Conservation (phyloP, 306 rosid genomes). For the Cicer chorassanicum region DNA sequence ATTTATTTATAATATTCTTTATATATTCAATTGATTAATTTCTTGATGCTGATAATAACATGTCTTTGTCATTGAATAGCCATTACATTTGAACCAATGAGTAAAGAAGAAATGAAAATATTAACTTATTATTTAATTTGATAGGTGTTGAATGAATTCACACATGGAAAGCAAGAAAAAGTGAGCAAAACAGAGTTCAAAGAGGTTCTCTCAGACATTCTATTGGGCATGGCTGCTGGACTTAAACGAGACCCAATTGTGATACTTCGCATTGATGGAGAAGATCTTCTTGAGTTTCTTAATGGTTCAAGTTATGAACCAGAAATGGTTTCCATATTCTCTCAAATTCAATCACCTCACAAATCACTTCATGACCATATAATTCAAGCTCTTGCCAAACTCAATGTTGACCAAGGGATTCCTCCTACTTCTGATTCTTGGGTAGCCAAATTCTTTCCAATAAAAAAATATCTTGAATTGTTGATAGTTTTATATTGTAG, state of each 20-base stretch:
- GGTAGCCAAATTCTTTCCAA: conserved; percentile 45
- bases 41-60: not conserved
- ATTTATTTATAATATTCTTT: not conserved
- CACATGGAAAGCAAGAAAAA: conserved; percentile 86
- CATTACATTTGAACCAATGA: conserved; percentile 26
- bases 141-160: conserved; percentile 87
- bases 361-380: conserved; percentile 62
- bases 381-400: conserved; percentile 64
- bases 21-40: not conserved
- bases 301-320: conserved; percentile 67
- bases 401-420: conserved; percentile 92
- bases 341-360: conserved; percentile 55
- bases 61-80: conserved; percentile 19
- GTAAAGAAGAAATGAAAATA: conserved; percentile 24
- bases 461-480: not conserved
- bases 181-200: conserved; percentile 92
- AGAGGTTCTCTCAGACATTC: conserved; percentile 88
- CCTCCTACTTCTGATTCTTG: conserved; percentile 94
- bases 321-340: conserved; percentile 64
- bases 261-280: conserved; percentile 94
- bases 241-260: conserved; percentile 90
- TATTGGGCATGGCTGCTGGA: conserved; percentile 99
- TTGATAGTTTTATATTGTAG: too few relatives aligned
- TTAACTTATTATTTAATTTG: conserved; percentile 24
- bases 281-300: conserved; percentile 89